Evolutionary conservation across 352 stramenopile genomes (phyloP).

Genomic region (Globisporangium iwayamae): DNA sequence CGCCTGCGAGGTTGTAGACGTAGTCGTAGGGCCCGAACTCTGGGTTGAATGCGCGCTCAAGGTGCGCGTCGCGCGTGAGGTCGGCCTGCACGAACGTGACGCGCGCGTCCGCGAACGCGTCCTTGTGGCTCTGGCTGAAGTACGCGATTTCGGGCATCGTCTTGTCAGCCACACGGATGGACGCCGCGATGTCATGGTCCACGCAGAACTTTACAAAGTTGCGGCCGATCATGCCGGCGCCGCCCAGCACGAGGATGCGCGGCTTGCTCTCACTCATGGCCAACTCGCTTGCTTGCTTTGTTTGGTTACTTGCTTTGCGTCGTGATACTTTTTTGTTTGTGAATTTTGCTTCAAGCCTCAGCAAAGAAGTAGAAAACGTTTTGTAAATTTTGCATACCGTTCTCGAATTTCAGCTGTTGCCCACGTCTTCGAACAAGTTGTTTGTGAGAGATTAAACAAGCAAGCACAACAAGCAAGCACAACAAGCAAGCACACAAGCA

Average conservation of each 20-base stretch:
- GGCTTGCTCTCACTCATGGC: slow-evolving; percentile 38
- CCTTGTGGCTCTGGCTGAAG: slow-evolving; percentile 66
- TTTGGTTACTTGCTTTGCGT: background rate
- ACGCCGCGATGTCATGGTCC: slow-evolving; percentile 56
- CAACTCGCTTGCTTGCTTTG: background rate
- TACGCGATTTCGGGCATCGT: slow-evolving; percentile 87
- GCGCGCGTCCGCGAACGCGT: slow-evolving; percentile 59
- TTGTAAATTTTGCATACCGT: background rate
- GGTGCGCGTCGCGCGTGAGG: slow-evolving; percentile 71
- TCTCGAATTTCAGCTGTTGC: background rate
- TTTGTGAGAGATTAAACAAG: too few species aligned
- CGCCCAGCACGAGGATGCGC: slow-evolving; percentile 79
- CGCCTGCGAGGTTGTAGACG: slow-evolving; percentile 81
- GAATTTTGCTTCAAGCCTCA: background rate
- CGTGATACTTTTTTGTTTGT: slow-evolving; percentile 4
- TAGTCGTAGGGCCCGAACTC: slow-evolving; percentile 77
- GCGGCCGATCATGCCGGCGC: slow-evolving; percentile 82
- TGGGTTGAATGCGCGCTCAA: slow-evolving; percentile 73
- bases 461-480: too few species aligned
- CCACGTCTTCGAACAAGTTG: too few species aligned
- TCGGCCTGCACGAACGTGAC: slow-evolving; percentile 83
- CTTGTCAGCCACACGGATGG: slow-evolving; percentile 83
- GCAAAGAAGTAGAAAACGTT: too few species aligned
- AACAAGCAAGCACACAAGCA: too few species aligned
- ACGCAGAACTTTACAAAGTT: slow-evolving; percentile 86